Percentiles rank a stretch among this genome's conserved stretches.
Conservation (phyloP, 176 grass and related monocot species). For the Raddia distichophylla region DNA sequence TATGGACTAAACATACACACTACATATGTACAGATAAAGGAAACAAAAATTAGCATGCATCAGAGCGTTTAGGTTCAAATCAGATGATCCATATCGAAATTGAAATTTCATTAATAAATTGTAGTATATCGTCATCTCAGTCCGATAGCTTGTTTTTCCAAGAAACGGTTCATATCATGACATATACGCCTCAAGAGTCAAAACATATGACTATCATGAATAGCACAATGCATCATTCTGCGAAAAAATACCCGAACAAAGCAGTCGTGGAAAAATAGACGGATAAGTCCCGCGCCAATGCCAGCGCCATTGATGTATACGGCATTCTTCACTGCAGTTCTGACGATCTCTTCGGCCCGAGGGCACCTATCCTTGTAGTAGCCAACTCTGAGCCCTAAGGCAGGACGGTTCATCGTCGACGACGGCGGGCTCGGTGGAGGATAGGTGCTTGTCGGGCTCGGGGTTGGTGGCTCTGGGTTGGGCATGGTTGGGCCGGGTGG, state of each 20-base stretch:
- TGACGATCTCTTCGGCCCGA: conserved; percentile 31
- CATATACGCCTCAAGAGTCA: no score
- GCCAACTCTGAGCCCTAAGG: conserved; percentile 28
- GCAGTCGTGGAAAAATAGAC: conserved; percentile 64
- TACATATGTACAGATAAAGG: no score
- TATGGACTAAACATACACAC: no score
- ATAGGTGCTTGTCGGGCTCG: conserved; percentile 35
- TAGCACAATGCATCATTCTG: no score
- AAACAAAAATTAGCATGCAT: no score
- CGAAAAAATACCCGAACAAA: conserved; percentile 33
- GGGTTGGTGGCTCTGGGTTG: not conserved
- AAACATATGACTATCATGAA: no score
- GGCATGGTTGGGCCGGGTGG: not conserved
- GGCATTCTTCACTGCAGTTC: not conserved
- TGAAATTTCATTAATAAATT: no score
- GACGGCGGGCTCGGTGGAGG: conserved; percentile 8
- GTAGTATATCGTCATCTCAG: no score
- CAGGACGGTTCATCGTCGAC: not conserved
- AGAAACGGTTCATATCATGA: no score
- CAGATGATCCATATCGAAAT: no score
- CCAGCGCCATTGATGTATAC: conserved; percentile 11
- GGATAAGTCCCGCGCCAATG: conserved; percentile 42
- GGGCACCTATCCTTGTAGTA: conserved; percentile 45
- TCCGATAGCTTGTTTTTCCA: no score
- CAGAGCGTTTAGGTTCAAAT: no score